Percentiles rank a stretch among this genome's conserved stretches.
phyloP scores from a whole-genome alignment of 2,329 filamentous ascomycete genomes.

The Penicillium sp. region DNA sequence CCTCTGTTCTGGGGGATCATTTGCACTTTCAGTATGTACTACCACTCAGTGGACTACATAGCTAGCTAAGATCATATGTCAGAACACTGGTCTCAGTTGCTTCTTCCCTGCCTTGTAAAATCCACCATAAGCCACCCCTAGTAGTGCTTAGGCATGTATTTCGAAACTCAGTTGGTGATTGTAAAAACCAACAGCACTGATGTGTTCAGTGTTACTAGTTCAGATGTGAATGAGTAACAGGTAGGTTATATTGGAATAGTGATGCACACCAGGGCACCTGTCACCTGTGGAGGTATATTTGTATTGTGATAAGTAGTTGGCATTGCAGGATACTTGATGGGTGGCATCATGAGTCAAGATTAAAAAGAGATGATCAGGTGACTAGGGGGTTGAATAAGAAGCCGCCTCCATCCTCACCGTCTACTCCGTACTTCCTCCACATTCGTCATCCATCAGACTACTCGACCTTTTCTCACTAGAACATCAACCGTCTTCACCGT shows the following conservation, averaged over 20 bases:
- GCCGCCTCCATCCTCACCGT: slow-evolving; percentile 1
- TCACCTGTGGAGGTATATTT: too few species aligned
- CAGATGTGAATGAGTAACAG: too few species aligned
- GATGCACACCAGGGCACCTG: too few species aligned
- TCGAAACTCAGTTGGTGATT: not conserved
- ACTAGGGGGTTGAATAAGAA: slow-evolving; percentile 7
- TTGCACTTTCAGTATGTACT: slow-evolving; percentile 3
- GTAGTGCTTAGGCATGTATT: not conserved
- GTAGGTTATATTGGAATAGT: too few species aligned
- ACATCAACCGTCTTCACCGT: slow-evolving; percentile 5
- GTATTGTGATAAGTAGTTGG: too few species aligned
- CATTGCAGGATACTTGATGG: too few species aligned
- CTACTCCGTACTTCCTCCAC: not conserved
- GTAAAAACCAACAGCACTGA: too few species aligned
- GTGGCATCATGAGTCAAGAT: too few species aligned
- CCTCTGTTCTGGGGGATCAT: too few species aligned
- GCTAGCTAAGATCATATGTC: too few species aligned
- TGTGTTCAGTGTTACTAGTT: too few species aligned
- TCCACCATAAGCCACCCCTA: not conserved
- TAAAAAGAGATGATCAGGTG: slow-evolving; percentile 9
- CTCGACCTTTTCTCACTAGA: not conserved
- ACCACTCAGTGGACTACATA: slow-evolving; percentile 3
- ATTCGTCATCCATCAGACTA: slow-evolving; percentile 4
- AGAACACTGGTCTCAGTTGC: not conserved
- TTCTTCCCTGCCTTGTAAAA: not conserved